Percentiles rank a stretch among this genome's conserved stretches.
phyloP scores from a whole-genome alignment of 2,329 filamentous ascomycete species.

The Aschersonia sp. region DNA sequence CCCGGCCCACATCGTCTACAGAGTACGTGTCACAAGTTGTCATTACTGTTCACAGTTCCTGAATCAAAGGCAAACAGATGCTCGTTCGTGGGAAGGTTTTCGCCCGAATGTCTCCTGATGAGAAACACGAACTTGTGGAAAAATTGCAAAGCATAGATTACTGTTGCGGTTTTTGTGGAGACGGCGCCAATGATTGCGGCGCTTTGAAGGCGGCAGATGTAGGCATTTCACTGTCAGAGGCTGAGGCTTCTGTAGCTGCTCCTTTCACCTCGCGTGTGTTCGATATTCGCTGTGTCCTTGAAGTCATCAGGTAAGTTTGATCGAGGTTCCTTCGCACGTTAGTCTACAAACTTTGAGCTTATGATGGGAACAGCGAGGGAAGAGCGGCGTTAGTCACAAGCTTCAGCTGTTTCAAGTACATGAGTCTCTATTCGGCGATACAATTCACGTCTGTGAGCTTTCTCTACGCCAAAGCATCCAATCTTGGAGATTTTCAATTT shows the following conservation, averaged over 20 bases:
- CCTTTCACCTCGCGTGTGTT: constrained; percentile 93
- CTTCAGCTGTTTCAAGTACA: constrained; percentile 99
- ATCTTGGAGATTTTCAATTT: constrained; percentile 95
- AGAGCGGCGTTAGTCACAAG: constrained; percentile 92
- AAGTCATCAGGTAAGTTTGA: constrained; percentile 58
- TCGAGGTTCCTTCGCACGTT: neutral
- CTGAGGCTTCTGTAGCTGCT: constrained; percentile 94
- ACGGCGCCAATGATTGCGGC: constrained; percentile 94
- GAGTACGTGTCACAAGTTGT: constrained; percentile 27
- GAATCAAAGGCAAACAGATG: constrained; percentile 39
- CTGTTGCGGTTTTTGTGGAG: constrained; percentile 89
- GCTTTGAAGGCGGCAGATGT: constrained; percentile 95
- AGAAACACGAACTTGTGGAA: constrained; percentile 95
- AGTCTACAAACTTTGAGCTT: neutral
- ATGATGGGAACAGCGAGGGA: constrained; percentile 50
- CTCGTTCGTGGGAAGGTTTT: constrained; percentile 86
- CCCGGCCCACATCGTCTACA: constrained; percentile 59
- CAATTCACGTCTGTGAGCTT: constrained; percentile 97
- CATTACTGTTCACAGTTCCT: neutral
- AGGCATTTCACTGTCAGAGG: constrained; percentile 90
- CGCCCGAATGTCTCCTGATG: constrained; percentile 95
- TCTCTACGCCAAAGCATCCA: constrained; percentile 83
- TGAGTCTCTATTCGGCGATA: constrained; percentile 98
- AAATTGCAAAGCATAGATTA: constrained; percentile 95
- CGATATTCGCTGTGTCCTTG: constrained; percentile 88